Evolutionary conservation across 306 rosid species (phyloP).

Genomic region (Datisca glomerata): DNA sequence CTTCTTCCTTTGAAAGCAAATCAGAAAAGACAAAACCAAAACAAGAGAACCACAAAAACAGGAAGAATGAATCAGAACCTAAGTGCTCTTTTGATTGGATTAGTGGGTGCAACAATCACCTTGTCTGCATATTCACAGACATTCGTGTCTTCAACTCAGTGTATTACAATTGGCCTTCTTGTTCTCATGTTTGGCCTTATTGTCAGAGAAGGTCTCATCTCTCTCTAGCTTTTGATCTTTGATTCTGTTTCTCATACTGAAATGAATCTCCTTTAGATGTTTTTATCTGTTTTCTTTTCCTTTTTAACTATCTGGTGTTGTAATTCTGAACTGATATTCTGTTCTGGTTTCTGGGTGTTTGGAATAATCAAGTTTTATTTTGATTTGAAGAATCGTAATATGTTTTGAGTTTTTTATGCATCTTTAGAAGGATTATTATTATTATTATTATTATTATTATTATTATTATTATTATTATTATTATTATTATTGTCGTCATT

Average conservation of each 20-base stretch:
- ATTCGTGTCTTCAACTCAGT: slow-evolving; percentile 38
- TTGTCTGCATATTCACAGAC: slow-evolving; percentile 58
- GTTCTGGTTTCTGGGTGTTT: too few species aligned
- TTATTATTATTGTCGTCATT: too few species aligned
- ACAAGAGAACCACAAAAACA: not conserved
- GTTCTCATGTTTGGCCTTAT: slow-evolving; percentile 61
- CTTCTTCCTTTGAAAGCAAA: too few species aligned
- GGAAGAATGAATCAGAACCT: slow-evolving; percentile 41
- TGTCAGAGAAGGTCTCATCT: slow-evolving; percentile 62
- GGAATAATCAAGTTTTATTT: too few species aligned
- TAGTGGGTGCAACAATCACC: slow-evolving; percentile 58
- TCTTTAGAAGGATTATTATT: too few species aligned
- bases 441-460: too few species aligned
- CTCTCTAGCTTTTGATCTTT: slow-evolving; percentile 15
- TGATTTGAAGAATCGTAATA: too few species aligned
- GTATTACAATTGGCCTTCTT: slow-evolving; percentile 54
- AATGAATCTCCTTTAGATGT: not conserved
- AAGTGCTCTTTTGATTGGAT: slow-evolving; percentile 45
- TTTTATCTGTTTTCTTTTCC: not conserved
- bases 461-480: too few species aligned
- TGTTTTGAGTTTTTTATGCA: too few species aligned
- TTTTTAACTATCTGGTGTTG: too few species aligned
- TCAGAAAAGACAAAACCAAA: not conserved
- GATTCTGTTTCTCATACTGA: not conserved
- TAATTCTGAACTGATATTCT: too few species aligned